These are phyloP conservation scores for Penicillium canariense DNA, from an alignment of 495 filamentous ascomycete species.

Conservation along the genomic window DNA sequence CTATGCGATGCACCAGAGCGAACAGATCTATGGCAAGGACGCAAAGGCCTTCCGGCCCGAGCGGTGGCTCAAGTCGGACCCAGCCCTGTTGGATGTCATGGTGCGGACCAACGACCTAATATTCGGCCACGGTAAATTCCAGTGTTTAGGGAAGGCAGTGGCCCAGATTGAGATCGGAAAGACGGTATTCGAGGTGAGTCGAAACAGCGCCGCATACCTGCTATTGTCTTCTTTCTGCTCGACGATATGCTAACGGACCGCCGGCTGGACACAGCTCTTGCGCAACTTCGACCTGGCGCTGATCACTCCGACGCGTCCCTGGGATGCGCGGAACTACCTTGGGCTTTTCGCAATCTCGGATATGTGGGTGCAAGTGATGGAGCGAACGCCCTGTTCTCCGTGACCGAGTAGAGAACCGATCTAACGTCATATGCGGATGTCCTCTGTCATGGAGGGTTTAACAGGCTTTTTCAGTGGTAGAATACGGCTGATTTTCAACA, in stretches of 20 bases:
- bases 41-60: slow-evolving; percentile 60
- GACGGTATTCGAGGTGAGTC: slow-evolving; percentile 51
- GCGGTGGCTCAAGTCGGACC: slow-evolving; percentile 60
- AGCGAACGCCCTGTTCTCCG: slow-evolving; percentile 6
- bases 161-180: slow-evolving; percentile 51
- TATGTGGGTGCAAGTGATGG: slow-evolving; percentile 28
- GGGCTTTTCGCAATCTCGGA: slow-evolving; percentile 28
- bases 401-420: too few species aligned
- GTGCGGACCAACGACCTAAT: slow-evolving; percentile 44
- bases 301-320: slow-evolving; percentile 47
- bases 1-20: slow-evolving; percentile 53
- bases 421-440: too few species aligned
- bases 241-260: slow-evolving; percentile 2
- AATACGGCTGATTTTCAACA: too few species aligned
- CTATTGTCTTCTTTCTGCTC: neutral
- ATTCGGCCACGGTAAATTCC: slow-evolving; percentile 36
- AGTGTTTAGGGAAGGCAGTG: slow-evolving; percentile 37
- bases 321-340: slow-evolving; percentile 23
- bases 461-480: too few species aligned
- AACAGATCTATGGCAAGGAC: slow-evolving; percentile 57
- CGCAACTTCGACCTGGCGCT: slow-evolving; percentile 54
- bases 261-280: slow-evolving; percentile 42
- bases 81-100: slow-evolving; percentile 46
- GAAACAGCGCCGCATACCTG: slow-evolving; percentile 3
- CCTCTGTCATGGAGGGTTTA: too few species aligned